Evolutionary conservation across 208 protist genomes (phyloP).

Genomic region (Trypanosoma platydactyli): DNA sequence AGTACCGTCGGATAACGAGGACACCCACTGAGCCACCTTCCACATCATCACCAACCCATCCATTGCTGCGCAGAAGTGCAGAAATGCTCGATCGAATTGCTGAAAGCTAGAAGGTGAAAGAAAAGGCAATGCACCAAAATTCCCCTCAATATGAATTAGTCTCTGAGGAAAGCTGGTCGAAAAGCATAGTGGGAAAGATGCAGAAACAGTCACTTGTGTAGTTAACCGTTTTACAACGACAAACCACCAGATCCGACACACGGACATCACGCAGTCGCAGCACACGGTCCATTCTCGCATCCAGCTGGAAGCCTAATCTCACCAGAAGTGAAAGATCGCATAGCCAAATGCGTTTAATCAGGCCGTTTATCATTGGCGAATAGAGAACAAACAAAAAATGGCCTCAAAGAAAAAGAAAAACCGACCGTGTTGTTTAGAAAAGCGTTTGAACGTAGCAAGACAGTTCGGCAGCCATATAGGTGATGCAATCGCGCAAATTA

Average conservation of each 20-base stretch:
- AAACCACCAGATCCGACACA: conserved; percentile 65
- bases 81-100: conserved; percentile 15
- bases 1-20: conserved; percentile 16
- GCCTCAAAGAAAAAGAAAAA: conserved; percentile 29
- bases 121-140: conserved; percentile 17
- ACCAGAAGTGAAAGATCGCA: conserved; percentile 48
- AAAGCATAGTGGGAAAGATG: conserved; percentile 11
- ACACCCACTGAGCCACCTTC: conserved; percentile 14
- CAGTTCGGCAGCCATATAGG: conserved; percentile 63
- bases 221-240: conserved; percentile 51
- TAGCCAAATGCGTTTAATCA: conserved; percentile 30
- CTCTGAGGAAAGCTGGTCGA: conserved; percentile 8
- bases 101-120: conserved; percentile 18
- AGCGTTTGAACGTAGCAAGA: conserved; percentile 71
- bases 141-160: no score
- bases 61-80: conserved; percentile 11
- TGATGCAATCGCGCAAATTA: conserved; percentile 11
- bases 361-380: conserved; percentile 36
- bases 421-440: conserved; percentile 61
- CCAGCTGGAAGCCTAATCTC: conserved; percentile 28
- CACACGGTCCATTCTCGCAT: conserved; percentile 31
- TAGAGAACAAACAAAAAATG: conserved; percentile 28
- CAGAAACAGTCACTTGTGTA: conserved; percentile 25
- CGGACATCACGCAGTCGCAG: conserved; percentile 45
- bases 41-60: conserved; percentile 16